Conservation (phyloP, 1,139 yeast species). For the Saccharomyces hybrid region DNA sequence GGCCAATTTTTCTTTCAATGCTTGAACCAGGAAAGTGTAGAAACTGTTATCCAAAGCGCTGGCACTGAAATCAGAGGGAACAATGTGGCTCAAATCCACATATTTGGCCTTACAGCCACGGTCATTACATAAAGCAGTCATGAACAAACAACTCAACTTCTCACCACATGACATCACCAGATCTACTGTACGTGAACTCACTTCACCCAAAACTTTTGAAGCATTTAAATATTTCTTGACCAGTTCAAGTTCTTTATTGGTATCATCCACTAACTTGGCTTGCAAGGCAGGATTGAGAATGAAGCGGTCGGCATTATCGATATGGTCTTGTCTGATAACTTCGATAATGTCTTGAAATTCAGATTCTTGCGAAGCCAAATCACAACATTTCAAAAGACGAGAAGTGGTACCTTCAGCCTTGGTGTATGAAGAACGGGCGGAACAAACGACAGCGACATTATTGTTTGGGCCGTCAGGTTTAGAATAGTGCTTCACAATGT, state of each 20-base stretch:
- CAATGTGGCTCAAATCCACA: conserved; percentile 68
- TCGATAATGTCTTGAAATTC: conserved; percentile 49
- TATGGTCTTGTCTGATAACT: conserved; percentile 68
- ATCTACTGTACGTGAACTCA: conserved; percentile 81
- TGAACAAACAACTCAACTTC: conserved; percentile 79
- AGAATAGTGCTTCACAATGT: conserved; percentile 64
- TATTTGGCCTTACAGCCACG: conserved; percentile 68
- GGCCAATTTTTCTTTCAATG: conserved; percentile 49
- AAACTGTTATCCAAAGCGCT: conserved; percentile 56
- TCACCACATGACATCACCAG: conserved; percentile 91
- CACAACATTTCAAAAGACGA: conserved; percentile 71
- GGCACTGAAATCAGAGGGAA: conserved; percentile 48
- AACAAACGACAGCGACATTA: conserved; percentile 91
- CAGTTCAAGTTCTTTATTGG: conserved; percentile 56
- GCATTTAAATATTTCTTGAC: conserved; percentile 72
- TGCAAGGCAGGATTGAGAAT: conserved; percentile 42
- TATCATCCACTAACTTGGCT: conserved; percentile 45
- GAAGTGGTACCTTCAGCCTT: conserved; percentile 95
- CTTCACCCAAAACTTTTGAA: conserved; percentile 85
- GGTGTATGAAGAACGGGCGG: conserved; percentile 86
- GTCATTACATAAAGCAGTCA: conserved; percentile 78
- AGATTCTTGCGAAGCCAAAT: conserved; percentile 47
- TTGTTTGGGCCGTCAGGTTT: conserved; percentile 33
- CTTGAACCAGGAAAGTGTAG: conserved; percentile 53
- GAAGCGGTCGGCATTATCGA: conserved; percentile 55